A percentile compares a stretch with the other conserved stretches of the same genome.
Conservation (phyloP, 2,329 filamentous ascomycete genomes). For the Claviceps purpurea region DNA sequence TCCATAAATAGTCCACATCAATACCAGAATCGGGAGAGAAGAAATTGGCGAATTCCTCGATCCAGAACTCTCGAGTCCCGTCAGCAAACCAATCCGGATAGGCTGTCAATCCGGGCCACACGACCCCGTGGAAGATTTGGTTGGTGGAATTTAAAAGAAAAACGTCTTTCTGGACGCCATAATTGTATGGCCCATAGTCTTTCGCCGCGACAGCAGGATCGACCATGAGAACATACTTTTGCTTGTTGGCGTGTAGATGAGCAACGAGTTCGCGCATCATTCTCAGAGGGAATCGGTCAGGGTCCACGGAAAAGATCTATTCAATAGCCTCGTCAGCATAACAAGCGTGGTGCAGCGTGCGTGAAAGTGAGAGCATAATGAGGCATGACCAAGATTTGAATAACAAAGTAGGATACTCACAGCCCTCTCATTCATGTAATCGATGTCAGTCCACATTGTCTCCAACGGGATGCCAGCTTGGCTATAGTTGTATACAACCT, state of each 20-base stretch:
- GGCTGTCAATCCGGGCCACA: conserved; percentile 61
- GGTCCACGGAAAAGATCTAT: conserved; percentile 47
- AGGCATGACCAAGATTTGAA: not conserved
- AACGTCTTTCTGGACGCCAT: conserved; percentile 28
- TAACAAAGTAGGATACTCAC: conserved; percentile 1
- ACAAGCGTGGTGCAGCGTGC: too few species aligned
- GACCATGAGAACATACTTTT: conserved; percentile 67
- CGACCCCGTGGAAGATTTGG: conserved; percentile 46
- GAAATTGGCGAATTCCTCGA: conserved; percentile 48
- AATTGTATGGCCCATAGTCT: conserved; percentile 30
- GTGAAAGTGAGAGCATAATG: not conserved
- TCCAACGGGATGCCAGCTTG: conserved; percentile 52
- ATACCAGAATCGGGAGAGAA: conserved; percentile 51
- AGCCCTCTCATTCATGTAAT: conserved; percentile 22
- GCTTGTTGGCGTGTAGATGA: conserved; percentile 51
- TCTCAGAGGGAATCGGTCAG: conserved; percentile 45
- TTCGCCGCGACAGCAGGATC: conserved; percentile 54
- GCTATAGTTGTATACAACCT: conserved; percentile 55
- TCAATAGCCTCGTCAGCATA: not conserved
- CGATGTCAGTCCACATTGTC: conserved; percentile 30
- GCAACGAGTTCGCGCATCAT: conserved; percentile 52
- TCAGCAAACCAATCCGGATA: conserved; percentile 67
- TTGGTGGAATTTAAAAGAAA: conserved; percentile 40
- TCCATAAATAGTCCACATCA: conserved; percentile 66
- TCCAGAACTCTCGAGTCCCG: conserved; percentile 54